Evolutionary conservation across 495 filamentous ascomycete genomes (phyloP).

Genomic region (Neurospora cerealis): DNA sequence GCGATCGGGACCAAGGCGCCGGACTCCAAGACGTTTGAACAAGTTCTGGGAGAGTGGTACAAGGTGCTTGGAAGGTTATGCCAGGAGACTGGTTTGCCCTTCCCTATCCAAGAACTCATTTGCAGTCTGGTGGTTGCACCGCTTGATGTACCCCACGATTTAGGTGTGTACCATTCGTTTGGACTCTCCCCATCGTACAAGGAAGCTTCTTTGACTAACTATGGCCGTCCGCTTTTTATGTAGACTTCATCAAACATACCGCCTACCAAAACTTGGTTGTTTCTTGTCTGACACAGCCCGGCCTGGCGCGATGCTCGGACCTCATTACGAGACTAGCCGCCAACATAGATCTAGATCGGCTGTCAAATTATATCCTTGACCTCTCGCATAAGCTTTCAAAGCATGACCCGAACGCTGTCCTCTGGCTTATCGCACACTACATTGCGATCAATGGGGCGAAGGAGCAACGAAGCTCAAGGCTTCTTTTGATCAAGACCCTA

Average conservation of each 20-base stretch:
- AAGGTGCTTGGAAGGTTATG: constrained; percentile 14
- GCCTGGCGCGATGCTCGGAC: constrained; percentile 12
- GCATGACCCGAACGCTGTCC: constrained; percentile 19
- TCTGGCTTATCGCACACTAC: constrained; percentile 76
- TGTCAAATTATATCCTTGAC: constrained; percentile 16
- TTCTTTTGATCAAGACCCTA: constrained; percentile 12
- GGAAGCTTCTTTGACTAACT: background rate
- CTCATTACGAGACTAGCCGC: constrained; percentile 11
- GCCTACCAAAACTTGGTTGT: constrained; percentile 30
- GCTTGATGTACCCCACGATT: constrained; percentile 4
- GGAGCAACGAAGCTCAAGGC: constrained; percentile 10
- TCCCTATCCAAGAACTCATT: background rate
- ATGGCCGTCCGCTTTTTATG: background rate
- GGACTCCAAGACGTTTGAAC: constrained; percentile 3
- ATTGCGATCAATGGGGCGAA: constrained; percentile 58
- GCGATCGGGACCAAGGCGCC: constrained; percentile 6
- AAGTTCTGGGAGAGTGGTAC: constrained; percentile 12
- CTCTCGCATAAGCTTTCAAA: constrained; percentile 1
- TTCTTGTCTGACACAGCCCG: constrained; percentile 24
- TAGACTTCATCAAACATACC: constrained; percentile 7
- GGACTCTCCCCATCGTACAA: background rate
- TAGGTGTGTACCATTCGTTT: constrained; percentile 8
- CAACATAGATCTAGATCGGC: constrained; percentile 13
- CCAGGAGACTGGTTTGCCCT: constrained; percentile 7
- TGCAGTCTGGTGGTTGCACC: constrained; percentile 12